Conservation (phyloP, 2,329 filamentous ascomycete genomes). For the Fusarium udum region DNA sequence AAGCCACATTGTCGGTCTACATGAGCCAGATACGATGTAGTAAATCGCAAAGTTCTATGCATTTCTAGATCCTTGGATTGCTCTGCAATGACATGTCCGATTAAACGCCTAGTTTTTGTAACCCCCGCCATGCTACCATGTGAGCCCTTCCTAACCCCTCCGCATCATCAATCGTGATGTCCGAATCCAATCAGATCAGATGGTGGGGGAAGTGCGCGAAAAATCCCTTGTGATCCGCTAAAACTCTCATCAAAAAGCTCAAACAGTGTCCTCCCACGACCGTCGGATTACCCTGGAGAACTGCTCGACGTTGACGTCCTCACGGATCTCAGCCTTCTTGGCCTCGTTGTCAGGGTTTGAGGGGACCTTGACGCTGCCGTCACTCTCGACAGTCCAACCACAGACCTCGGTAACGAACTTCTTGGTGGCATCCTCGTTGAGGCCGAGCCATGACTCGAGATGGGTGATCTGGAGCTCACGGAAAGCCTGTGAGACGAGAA, state of each 20-base stretch:
- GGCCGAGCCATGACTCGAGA: conserved; percentile 79
- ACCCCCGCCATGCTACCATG: conserved; percentile 46
- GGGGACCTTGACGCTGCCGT: conserved; percentile 76
- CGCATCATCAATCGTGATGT: conserved; percentile 45
- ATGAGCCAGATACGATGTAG: conserved; percentile 27
- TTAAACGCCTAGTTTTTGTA: conserved; percentile 50
- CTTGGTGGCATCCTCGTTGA: conserved; percentile 72
- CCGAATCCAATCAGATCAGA: conserved; percentile 39
- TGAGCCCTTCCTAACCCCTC: conserved; percentile 38
- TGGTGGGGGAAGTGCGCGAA: conserved; percentile 32
- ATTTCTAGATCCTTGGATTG: conserved; percentile 47
- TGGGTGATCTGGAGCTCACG: conserved; percentile 75
- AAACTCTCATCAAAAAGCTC: conserved; percentile 30
- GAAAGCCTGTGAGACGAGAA: conserved; percentile 83
- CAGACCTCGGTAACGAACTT: conserved; percentile 88
- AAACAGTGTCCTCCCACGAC: conserved; percentile 78
- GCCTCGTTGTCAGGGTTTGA: conserved; percentile 98
- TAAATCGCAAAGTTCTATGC: conserved; percentile 45
- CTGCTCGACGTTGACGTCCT: conserved; percentile 93
- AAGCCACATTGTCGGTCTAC: conserved; percentile 5
- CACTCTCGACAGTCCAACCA: conserved; percentile 82
- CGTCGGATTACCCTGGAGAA: conserved; percentile 82
- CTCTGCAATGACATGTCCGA: conserved; percentile 50
- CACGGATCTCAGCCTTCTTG: conserved; percentile 91
- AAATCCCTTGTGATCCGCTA: conserved; percentile 29